phyloP scores from a whole-genome alignment of 768 basidiomycete species.

The Macrolepiota albuminosa region DNA sequence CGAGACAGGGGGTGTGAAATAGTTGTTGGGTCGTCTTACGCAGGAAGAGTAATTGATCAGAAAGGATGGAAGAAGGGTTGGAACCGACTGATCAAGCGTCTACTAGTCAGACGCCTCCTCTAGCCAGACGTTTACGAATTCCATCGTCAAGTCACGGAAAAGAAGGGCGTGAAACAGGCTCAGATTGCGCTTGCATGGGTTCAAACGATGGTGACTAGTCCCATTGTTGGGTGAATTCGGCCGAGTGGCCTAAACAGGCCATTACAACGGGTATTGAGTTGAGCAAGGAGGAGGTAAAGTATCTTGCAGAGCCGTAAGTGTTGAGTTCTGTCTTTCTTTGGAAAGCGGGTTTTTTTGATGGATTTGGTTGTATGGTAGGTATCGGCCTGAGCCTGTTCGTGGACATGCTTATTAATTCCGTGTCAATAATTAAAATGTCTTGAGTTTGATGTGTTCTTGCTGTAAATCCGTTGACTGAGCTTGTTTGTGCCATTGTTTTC shows the following conservation, averaged over 20 bases:
- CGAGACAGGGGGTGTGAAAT: too few relatives aligned
- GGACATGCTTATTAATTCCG: constrained; percentile 5
- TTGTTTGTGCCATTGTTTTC: too few relatives aligned
- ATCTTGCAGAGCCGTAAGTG: constrained; percentile 33
- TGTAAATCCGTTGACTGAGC: too few relatives aligned
- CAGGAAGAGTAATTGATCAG: too few relatives aligned
- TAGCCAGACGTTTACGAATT: too few relatives aligned
- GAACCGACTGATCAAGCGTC: too few relatives aligned
- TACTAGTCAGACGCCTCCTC: too few relatives aligned
- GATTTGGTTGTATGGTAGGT: constrained; percentile 1
- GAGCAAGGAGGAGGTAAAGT: constrained; percentile 36
- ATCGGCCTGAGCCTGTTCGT: constrained; percentile 11
- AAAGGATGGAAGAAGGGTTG: too few relatives aligned
- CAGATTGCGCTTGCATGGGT: constrained; percentile 44
- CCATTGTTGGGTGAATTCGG: constrained; percentile 23
- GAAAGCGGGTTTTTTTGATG: too few relatives aligned
- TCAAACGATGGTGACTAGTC: constrained; percentile 28
- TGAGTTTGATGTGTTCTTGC: too few relatives aligned
- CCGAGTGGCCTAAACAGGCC: constrained; percentile 15
- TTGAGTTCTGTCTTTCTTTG: not conserved
- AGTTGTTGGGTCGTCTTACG: too few relatives aligned
- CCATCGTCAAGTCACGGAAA: constrained; percentile 28
- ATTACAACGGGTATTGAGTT: constrained; percentile 23
- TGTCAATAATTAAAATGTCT: not conserved
- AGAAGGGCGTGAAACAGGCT: constrained; percentile 36